Conservation (phyloP, 1,139 yeast genomes). For the Schizosaccharomyces versatilis region DNA sequence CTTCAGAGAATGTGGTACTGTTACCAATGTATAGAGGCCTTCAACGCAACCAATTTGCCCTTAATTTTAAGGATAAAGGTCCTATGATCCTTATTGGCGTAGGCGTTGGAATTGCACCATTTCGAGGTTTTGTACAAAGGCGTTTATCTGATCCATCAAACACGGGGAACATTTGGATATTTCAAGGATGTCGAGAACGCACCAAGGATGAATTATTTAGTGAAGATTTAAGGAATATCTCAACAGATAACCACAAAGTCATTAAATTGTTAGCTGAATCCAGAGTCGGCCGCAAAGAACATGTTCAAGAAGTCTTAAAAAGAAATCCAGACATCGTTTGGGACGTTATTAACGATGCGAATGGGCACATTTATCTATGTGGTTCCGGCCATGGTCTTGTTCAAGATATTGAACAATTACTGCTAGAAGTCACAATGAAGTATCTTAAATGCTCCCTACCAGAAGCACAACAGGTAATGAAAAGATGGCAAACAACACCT, state of each 20-base stretch:
- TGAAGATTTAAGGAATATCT: constrained; percentile 57
- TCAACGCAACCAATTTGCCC: constrained; percentile 16
- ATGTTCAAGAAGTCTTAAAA: constrained; percentile 47
- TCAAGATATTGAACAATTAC: constrained; percentile 48
- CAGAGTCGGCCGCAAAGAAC: constrained; percentile 29
- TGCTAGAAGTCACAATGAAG: constrained; percentile 33
- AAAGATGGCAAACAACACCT: background rate
- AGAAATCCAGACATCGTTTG: constrained; percentile 32
- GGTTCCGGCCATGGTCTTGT: constrained; percentile 80
- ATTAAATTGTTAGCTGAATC: constrained; percentile 37
- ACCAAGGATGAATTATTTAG: constrained; percentile 49
- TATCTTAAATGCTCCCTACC: constrained; percentile 27
- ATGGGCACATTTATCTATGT: constrained; percentile 65
- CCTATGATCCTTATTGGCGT: constrained; percentile 21
- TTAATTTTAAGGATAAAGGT: constrained; percentile 15
- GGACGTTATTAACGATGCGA: constrained; percentile 31
- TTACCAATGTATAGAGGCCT: constrained; percentile 16
- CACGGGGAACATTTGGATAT: constrained; percentile 34
- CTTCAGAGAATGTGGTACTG: background rate
- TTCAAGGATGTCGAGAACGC: constrained; percentile 56
- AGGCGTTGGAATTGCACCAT: constrained; percentile 17
- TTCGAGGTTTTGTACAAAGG: constrained; percentile 17
- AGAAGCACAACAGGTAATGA: constrained; percentile 23
- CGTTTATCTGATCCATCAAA: constrained; percentile 13
- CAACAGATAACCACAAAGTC: constrained; percentile 19